phyloP scores from a whole-genome alignment of 2,329 filamentous ascomycete species.

The Raffaelea ambrosiae region DNA sequence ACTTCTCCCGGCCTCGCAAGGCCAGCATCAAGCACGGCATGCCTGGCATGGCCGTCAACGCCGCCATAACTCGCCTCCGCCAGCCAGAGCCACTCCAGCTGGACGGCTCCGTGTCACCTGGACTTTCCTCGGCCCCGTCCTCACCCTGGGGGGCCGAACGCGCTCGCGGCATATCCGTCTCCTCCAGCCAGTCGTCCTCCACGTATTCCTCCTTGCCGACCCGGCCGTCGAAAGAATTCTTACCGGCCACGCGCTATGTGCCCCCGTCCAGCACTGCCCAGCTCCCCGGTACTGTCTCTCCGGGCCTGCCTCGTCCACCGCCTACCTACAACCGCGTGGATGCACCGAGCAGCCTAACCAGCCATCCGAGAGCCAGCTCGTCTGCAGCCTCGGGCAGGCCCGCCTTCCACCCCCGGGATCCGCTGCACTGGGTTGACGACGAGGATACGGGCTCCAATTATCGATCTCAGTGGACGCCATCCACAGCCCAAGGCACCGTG shows the following conservation, averaged over 20 bases:
- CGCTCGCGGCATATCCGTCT: constrained; percentile 32
- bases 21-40: constrained; percentile 39
- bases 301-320: constrained; percentile 19
- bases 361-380: background rate
- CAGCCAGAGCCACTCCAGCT: background rate
- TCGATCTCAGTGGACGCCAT: constrained; percentile 46
- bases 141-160: constrained; percentile 32
- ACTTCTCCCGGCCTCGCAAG: constrained; percentile 53
- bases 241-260: constrained; percentile 20
- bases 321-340: constrained; percentile 24
- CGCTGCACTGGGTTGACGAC: constrained; percentile 14
- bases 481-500: constrained; percentile 47
- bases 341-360: constrained; percentile 14
- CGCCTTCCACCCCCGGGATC: background rate
- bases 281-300: constrained; percentile 7
- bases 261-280: constrained; percentile 14
- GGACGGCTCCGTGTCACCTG: background rate
- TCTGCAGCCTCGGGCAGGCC: constrained; percentile 8
- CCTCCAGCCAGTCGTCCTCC: constrained; percentile 37
- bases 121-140: constrained; percentile 10
- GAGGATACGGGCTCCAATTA: constrained; percentile 48
- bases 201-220: constrained; percentile 34
- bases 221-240: constrained; percentile 30
- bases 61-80: constrained; percentile 13
- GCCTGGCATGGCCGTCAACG: constrained; percentile 15